Evolutionary conservation across 345 rosid species (phyloP), one percentile per base, ranked within the genome.

Genomic region (Rhodomyrtus tomentosa): DNA sequence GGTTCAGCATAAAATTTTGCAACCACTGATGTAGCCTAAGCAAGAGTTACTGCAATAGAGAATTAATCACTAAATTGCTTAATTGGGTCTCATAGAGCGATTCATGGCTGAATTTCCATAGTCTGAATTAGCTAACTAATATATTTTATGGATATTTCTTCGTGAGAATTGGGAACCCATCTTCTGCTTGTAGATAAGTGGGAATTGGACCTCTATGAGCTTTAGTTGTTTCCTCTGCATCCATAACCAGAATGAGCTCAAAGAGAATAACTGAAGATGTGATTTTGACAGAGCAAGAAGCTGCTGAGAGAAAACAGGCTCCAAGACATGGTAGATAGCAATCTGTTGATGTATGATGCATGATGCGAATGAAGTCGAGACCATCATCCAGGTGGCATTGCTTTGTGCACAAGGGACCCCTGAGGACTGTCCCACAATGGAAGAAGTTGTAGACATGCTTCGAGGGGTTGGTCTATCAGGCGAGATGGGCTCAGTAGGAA

Each of bases 401-500:
- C 94, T 96, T 0, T 95, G 98, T 88, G 89, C 95, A 3, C 97
- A 95, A 82, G 91, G 94, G 90, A 85, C 91, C n/a, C 98, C 95
- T 0, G 97, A 95, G 86, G 92, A 88, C 84, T 92, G 99, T 1
- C 97, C 96, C 21, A 87, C 86, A 32, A 95, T 96, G 97, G 82
- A 90, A 5, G 92, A 91, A 83, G 98, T 94, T 45, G 98, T 95
- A 5, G 89, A 93, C 82, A 90, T 96, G 99, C 91, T 95, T 83
- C 90, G 87, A 87, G 98, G 96, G 83, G 91, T 83, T 29, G 93
- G 91, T 22, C 85, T 95, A 56, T 91, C 92, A 18, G 96, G 90
- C n/a, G 92, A 94, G 92, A 87, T 96, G 98, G 97, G 92, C 89
- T 2, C 90, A 87, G 81, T 93, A 95, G 95, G 98, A 96, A 92